These are phyloP conservation scores for Fistulinella cinereoalba DNA, from an alignment of 1,284 basidiomycete species.

Conservation along the genomic window DNA sequence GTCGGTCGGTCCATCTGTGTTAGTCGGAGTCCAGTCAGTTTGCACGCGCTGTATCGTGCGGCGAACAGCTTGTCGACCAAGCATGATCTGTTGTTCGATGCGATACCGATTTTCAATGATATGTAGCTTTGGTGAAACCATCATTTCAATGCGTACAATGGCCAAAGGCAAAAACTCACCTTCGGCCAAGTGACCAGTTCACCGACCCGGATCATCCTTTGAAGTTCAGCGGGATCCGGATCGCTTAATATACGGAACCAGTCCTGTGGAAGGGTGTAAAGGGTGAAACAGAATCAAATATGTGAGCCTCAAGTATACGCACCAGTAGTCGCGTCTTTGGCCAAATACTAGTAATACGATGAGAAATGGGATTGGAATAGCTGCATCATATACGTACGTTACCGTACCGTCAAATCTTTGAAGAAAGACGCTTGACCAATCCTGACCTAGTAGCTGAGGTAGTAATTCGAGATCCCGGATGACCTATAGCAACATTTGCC, in stretches of 20 bases:
- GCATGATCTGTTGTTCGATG: conserved; percentile 79
- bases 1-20: conserved; percentile 27
- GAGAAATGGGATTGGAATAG: conserved; percentile 28
- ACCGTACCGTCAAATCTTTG: conserved; percentile 84
- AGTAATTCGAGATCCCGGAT: conserved; percentile 91
- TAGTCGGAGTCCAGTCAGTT: conserved; percentile 24
- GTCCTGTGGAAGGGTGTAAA: conserved; percentile 51
- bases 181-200: conserved; percentile 95
- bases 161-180: conserved; percentile 41
- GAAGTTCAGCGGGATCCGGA: conserved; percentile 75
- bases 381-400: conserved; percentile 51
- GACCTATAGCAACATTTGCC: conserved; percentile 44
- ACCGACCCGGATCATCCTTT: conserved; percentile 82
- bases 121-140: conserved; percentile 57
- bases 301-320: conserved; percentile 21
- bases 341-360: conserved; percentile 66
- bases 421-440: conserved; percentile 93
- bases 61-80: conserved; percentile 76
- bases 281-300: conserved; percentile 6
- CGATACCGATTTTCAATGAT: conserved; percentile 86
- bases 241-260: conserved; percentile 85
- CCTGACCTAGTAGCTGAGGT: conserved; percentile 86
- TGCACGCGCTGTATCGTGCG: conserved; percentile 41
- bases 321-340: conserved; percentile 78
- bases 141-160: conserved; percentile 5